These are phyloP conservation scores for Sonneratia alba DNA, from an alignment of 345 rosid species.

Conservation along the genomic window DNA sequence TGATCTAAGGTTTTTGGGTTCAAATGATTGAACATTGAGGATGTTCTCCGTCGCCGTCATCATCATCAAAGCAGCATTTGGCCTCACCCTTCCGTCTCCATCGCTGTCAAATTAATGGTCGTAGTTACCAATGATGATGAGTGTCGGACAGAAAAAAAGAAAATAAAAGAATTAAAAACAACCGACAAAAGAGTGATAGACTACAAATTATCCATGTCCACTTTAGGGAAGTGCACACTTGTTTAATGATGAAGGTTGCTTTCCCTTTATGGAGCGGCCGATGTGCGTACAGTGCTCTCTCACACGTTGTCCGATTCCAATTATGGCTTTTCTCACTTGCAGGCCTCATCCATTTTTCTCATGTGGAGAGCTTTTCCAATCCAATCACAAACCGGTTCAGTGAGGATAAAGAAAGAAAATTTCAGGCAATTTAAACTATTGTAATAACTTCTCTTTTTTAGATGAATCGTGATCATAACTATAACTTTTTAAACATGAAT, in stretches of 20 bases:
- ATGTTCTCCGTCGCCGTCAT: not conserved
- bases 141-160: constrained; percentile 8
- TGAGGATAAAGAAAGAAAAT: no score
- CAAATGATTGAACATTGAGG: constrained; percentile 1
- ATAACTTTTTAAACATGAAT: no score
- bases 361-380: no score
- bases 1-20: not conserved
- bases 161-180: not conserved
- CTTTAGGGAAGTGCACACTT: constrained; percentile 25
- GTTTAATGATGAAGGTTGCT: constrained; percentile 7
- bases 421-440: no score
- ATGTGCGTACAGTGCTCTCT: not conserved
- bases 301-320: constrained; percentile 1
- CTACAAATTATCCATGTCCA: constrained; percentile 10
- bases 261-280: constrained; percentile 32
- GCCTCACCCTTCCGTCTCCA: no score
- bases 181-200: no score
- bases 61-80: no score
- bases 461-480: no score
- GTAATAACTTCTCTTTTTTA: no score
- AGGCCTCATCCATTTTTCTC: no score
- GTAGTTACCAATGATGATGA: constrained; percentile 15
- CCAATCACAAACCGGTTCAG: no score
- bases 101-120: not conserved
- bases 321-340: not conserved